Evolutionary conservation across 371 early-diverging fungal genomes (phyloP).

Genomic region (Gilbertella persicaria): DNA sequence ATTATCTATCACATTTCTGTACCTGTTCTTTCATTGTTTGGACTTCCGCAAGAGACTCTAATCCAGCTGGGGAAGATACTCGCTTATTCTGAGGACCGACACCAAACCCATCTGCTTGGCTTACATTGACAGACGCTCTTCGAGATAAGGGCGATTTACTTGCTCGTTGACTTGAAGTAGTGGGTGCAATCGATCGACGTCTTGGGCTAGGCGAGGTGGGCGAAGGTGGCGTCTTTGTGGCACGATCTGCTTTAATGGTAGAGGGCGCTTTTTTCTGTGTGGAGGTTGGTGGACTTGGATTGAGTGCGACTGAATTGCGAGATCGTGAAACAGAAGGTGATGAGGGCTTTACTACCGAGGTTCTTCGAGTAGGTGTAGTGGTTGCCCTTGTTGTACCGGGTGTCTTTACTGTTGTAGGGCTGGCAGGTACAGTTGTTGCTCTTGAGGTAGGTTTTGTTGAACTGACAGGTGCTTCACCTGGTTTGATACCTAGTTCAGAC

Average conservation of each 20-base stretch:
- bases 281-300: slow-evolving; percentile 9
- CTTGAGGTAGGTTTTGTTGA: slow-evolving; percentile 12
- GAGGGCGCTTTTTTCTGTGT: slow-evolving; percentile 22
- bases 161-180: slow-evolving; percentile 16
- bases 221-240: slow-evolving; percentile 13
- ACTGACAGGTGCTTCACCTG: slow-evolving; percentile 12
- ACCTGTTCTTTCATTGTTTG: slow-evolving; percentile 34
- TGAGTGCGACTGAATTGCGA: slow-evolving; percentile 11
- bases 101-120: slow-evolving; percentile 11
- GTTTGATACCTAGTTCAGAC: slow-evolving; percentile 42
- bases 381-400: slow-evolving; percentile 2
- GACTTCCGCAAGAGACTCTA: slow-evolving; percentile 21
- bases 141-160: slow-evolving; percentile 23
- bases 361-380: neutral
- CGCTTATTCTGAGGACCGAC: slow-evolving; percentile 5
- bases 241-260: slow-evolving; percentile 23
- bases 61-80: slow-evolving; percentile 21
- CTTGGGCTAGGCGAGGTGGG: slow-evolving; percentile 27
- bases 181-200: slow-evolving; percentile 34
- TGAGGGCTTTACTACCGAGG: slow-evolving; percentile 5
- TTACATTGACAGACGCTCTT: slow-evolving; percentile 17
- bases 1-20: neutral
- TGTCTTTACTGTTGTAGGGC: slow-evolving; percentile 11
- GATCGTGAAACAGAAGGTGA: slow-evolving; percentile 32
- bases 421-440: slow-evolving; percentile 18